Percentiles rank a stretch among this genome's conserved stretches.
These are phyloP conservation scores for Chrysoporthe cubensis DNA, from an alignment of 2,329 filamentous ascomycete genomes.

Conservation along the genomic window DNA sequence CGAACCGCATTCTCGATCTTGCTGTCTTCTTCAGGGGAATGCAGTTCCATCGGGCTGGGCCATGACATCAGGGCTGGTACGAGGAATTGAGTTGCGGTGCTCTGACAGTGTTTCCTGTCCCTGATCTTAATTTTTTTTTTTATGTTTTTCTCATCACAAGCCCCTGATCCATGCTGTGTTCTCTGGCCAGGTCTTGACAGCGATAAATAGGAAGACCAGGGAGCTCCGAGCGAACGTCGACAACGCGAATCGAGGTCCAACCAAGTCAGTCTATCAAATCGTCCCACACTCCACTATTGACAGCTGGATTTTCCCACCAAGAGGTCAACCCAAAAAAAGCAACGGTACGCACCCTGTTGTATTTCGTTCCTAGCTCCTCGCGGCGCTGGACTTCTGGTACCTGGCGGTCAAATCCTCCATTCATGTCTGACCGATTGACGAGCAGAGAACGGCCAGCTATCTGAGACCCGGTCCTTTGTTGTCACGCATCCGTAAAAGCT, in stretches of 20 bases:
- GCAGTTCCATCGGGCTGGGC: not conserved
- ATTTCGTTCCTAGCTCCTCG: slow-evolving; percentile 6
- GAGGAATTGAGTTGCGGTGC: not conserved
- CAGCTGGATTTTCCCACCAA: not conserved
- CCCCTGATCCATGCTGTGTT: not conserved
- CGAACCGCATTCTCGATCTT: slow-evolving; percentile 2
- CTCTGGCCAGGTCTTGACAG: not conserved
- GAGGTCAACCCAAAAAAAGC: not conserved
- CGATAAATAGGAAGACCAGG: not conserved
- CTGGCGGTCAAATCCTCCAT: slow-evolving; percentile 15
- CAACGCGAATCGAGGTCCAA: not conserved
- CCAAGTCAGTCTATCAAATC: not conserved
- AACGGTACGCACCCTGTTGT: slow-evolving; percentile 3
- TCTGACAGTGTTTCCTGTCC: not conserved
- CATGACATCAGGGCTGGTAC: slow-evolving; percentile 13
- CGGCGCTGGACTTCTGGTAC: slow-evolving; percentile 4
- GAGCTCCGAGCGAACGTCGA: not conserved
- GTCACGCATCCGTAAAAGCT: not conserved
- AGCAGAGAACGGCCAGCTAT: slow-evolving; percentile 13
- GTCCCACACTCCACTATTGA: not conserved
- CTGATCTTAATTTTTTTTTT: not conserved
- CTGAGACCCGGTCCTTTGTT: slow-evolving; percentile 15
- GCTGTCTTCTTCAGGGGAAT: slow-evolving; percentile 10
- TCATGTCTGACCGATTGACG: slow-evolving; percentile 9
- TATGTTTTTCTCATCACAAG: not conserved